Percentiles rank a stretch among this genome's conserved stretches.
phyloP scores from a whole-genome alignment of 257 asterid species.

The Solanum chilense region DNA sequence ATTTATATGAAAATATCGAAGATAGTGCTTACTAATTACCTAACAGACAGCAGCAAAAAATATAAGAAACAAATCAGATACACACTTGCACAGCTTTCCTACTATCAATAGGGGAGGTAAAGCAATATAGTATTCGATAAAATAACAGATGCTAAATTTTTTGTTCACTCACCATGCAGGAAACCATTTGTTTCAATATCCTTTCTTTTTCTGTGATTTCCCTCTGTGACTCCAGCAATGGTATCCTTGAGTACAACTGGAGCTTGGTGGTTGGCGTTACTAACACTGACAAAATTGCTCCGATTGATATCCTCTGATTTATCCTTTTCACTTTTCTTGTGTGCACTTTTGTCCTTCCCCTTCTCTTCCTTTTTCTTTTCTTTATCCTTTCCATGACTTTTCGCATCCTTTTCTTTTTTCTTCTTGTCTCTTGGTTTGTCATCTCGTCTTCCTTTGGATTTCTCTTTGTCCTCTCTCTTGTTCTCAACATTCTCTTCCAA shows the following conservation, averaged over 20 bases:
- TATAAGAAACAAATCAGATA: background rate
- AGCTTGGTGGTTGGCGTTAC: constrained; percentile 5
- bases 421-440: constrained; percentile 22
- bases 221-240: constrained; percentile 19
- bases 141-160: background rate
- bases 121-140: background rate
- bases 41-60: background rate
- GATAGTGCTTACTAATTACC: background rate
- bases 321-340: constrained; percentile 21
- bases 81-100: background rate
- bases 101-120: background rate
- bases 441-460: constrained; percentile 24
- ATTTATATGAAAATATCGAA: background rate
- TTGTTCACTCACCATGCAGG: constrained; percentile 49
- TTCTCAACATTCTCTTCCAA: constrained; percentile 23
- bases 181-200: constrained; percentile 48
- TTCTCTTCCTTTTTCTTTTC: constrained; percentile 11
- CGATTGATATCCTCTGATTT: constrained; percentile 11
- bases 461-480: constrained; percentile 30
- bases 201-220: constrained; percentile 42
- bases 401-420: constrained; percentile 26
- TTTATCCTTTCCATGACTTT: constrained; percentile 28
- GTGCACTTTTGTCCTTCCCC: constrained; percentile 23
- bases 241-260: constrained; percentile 13
- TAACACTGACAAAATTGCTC: constrained; percentile 13